Conservation (phyloP, 257 asterid species). For the Prunella vulgaris region DNA sequence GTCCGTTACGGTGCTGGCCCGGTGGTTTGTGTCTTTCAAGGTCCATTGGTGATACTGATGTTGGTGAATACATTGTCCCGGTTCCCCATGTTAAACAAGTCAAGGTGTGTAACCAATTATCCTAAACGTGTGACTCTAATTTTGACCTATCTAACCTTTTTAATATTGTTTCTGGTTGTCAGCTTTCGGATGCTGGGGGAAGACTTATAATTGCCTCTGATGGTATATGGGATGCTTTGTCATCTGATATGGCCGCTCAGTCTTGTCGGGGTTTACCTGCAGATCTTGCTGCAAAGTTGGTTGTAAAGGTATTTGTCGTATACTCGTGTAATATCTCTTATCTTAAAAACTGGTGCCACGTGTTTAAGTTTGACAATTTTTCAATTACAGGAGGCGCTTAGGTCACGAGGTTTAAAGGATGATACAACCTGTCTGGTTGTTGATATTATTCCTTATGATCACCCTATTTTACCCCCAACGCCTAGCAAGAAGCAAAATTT, state of each 20-base stretch:
- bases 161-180: slow-evolving; percentile 12
- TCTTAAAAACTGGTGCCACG: neutral
- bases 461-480: slow-evolving; percentile 61
- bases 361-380: slow-evolving; percentile 19
- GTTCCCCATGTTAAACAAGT: slow-evolving; percentile 99
- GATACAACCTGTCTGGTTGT: slow-evolving; percentile 99
- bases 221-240: slow-evolving; percentile 97
- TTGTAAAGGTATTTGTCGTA: slow-evolving; percentile 68
- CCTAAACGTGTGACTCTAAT: neutral
- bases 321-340: neutral
- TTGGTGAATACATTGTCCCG: slow-evolving; percentile 94
- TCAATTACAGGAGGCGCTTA: slow-evolving; percentile 80
- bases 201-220: slow-evolving; percentile 97
- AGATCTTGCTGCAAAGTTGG: slow-evolving; percentile 93
- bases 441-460: slow-evolving; percentile 94
- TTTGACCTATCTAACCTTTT: neutral
- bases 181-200: slow-evolving; percentile 98
- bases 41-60: slow-evolving; percentile 97
- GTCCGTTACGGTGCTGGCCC: slow-evolving; percentile 99
- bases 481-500: slow-evolving; percentile 71
- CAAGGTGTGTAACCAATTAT: slow-evolving; percentile 52
- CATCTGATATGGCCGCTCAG: slow-evolving; percentile 83
- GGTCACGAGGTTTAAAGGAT: slow-evolving; percentile 97
- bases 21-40: slow-evolving; percentile 98
- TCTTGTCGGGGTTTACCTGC: slow-evolving; percentile 97